Evolutionary conservation across 2,329 filamentous ascomycete genomes (phyloP).

Genomic region (Penicillium verrucosum): DNA sequence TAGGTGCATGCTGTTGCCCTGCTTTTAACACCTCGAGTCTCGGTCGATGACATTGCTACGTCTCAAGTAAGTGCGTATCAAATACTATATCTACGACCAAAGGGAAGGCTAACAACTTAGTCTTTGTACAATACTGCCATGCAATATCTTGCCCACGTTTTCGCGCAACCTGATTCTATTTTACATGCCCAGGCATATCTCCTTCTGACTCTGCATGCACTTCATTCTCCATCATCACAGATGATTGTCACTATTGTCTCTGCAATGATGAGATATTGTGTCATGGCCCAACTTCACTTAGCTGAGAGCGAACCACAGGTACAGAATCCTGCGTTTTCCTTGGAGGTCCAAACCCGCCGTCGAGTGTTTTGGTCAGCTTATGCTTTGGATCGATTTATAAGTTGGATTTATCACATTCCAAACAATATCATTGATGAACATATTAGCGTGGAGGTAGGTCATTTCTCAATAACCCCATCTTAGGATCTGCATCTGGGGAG

Average conservation of each 20-base stretch:
- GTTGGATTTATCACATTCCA: slow-evolving; percentile 18
- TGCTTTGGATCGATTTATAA: slow-evolving; percentile 15
- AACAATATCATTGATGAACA: slow-evolving; percentile 16
- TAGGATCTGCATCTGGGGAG: too few relatives aligned
- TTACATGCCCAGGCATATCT: slow-evolving; percentile 18
- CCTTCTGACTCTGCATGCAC: slow-evolving; percentile 15
- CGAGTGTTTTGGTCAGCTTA: slow-evolving; percentile 20
- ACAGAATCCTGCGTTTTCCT: slow-evolving; percentile 1
- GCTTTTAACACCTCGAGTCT: slow-evolving; percentile 14
- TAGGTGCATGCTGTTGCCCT: slow-evolving; percentile 16
- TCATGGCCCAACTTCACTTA: slow-evolving; percentile 13
- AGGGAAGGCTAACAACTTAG: not conserved
- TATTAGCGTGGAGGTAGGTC: slow-evolving; percentile 12
- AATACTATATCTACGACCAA: not conserved
- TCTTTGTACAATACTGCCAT: slow-evolving; percentile 13
- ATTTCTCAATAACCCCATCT: not conserved
- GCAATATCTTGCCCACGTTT: slow-evolving; percentile 9
- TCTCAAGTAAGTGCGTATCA: slow-evolving; percentile 6
- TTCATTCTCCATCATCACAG: slow-evolving; percentile 17
- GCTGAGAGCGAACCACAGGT: slow-evolving; percentile 8
- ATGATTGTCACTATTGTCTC: slow-evolving; percentile 16
- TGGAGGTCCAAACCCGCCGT: slow-evolving; percentile 15
- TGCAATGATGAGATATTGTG: slow-evolving; percentile 16
- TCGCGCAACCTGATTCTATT: slow-evolving; percentile 5
- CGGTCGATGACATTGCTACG: slow-evolving; percentile 6